phyloP scores from a whole-genome alignment of 345 rosid species.

The Barbarea vulgaris region DNA sequence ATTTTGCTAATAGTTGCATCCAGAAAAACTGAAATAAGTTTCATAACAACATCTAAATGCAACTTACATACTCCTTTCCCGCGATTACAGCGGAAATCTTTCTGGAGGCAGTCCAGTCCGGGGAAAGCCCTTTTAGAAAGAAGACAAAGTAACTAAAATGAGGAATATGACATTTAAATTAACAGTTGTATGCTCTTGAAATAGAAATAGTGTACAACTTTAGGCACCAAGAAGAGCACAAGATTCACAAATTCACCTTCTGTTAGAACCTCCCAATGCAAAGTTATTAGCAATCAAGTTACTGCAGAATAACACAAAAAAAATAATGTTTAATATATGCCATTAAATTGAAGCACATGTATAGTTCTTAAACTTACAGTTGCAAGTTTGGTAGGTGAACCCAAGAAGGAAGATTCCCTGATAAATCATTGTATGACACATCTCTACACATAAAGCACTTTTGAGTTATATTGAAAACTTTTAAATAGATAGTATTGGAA shows the following conservation, averaged over 20 bases:
- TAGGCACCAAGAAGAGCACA: background rate
- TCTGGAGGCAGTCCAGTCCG: constrained; percentile 73
- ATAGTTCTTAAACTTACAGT: constrained; percentile 50
- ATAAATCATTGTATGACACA: constrained; percentile 69
- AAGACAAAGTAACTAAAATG: constrained; percentile 19
- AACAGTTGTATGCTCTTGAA: constrained; percentile 12
- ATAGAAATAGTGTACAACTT: background rate
- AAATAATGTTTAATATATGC: background rate
- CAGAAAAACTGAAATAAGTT: constrained; percentile 22
- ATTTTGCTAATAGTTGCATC: constrained; percentile 9
- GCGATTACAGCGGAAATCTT: constrained; percentile 60
- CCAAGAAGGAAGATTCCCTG: constrained; percentile 76
- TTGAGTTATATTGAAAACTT: background rate
- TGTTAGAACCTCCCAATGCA: constrained; percentile 19
- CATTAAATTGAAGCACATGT: constrained; percentile 16
- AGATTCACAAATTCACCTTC: constrained; percentile 18
- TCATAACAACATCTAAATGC: constrained; percentile 5
- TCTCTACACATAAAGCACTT: constrained; percentile 53
- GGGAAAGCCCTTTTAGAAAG: constrained; percentile 46
- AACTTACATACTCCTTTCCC: constrained; percentile 60
- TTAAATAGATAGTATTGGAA: background rate
- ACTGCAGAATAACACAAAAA: constrained; percentile 6
- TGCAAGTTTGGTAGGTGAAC: constrained; percentile 44
- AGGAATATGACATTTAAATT: constrained; percentile 19
- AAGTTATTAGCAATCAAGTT: constrained; percentile 42